Percentiles rank a stretch among this genome's conserved stretches.
Conservation (phyloP, 768 basidiomycete species). For the Tulasnella calospora region DNA sequence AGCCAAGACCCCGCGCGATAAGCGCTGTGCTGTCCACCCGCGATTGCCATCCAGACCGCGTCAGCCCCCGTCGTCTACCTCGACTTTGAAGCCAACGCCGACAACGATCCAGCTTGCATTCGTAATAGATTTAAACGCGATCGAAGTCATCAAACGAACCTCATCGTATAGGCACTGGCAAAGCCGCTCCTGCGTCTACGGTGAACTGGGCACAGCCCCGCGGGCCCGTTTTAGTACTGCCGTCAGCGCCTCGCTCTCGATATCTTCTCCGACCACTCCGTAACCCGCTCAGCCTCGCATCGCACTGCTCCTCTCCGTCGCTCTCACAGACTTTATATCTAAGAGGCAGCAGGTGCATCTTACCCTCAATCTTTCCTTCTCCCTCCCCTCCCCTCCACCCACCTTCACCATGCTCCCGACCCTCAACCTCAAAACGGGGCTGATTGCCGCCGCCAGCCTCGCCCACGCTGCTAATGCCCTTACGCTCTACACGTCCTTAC, state of each 20-base stretch:
- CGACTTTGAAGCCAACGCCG: neutral
- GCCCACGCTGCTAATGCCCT: conserved; percentile 17
- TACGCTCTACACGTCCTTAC: conserved; percentile 17
- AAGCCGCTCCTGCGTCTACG: neutral
- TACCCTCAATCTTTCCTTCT: neutral
- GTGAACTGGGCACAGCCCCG: neutral
- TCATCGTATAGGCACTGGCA: neutral
- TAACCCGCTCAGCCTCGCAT: neutral
- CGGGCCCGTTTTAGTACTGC: neutral
- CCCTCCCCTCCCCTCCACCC: neutral
- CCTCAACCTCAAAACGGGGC: conserved; percentile 15
- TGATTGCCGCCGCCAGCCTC: conserved; percentile 7
- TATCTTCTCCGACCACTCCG: neutral
- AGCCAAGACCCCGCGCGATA: neutral
- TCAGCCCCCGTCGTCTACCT: neutral
- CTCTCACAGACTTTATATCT: neutral
- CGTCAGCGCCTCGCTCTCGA: neutral
- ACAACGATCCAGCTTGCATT: neutral
- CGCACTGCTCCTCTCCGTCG: neutral
- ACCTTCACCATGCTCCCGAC: neutral
- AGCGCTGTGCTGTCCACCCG: neutral
- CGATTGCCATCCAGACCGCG: neutral
- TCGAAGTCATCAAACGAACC: neutral
- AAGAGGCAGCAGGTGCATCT: neutral
- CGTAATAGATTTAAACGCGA: neutral